Conservation (phyloP, 1,139 yeast genomes). For the Zhuliangozyma blackwelliae region DNA sequence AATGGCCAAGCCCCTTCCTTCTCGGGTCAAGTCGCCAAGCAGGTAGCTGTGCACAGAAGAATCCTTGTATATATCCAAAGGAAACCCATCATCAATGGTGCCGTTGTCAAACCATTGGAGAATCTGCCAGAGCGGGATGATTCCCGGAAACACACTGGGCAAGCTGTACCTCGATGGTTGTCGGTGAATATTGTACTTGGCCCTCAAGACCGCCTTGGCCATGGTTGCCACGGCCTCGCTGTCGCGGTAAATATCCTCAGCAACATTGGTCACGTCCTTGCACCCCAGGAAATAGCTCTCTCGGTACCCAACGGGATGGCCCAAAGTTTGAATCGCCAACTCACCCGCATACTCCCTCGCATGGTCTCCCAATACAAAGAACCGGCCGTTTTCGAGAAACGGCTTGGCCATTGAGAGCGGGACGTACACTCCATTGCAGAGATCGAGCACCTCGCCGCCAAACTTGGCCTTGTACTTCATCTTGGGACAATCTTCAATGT, state of each 20-base stretch:
- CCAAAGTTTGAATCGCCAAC: constrained; percentile 15
- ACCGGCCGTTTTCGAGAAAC: constrained; percentile 33
- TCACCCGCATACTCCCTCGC: constrained; percentile 10
- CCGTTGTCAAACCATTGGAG: constrained; percentile 20
- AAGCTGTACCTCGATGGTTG: constrained; percentile 11
- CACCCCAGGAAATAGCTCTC: constrained; percentile 9
- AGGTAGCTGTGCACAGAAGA: constrained; percentile 11
- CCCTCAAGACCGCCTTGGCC: constrained; percentile 17
- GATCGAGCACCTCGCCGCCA: constrained; percentile 68
- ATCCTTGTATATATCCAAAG: constrained; percentile 14
- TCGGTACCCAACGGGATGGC: constrained; percentile 13
- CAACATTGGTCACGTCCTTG: constrained; percentile 22
- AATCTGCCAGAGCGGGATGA: constrained; percentile 47
- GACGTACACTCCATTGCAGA: constrained; percentile 42
- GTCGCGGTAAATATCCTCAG: constrained; percentile 32
- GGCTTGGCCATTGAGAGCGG: constrained; percentile 34
- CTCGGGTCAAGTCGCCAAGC: constrained; percentile 16
- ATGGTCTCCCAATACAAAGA: constrained; percentile 33
- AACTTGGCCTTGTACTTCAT: constrained; percentile 80
- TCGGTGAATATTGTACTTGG: constrained; percentile 4
- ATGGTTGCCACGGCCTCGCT: constrained; percentile 16
- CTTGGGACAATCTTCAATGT: constrained; percentile 72
- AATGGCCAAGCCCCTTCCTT: constrained; percentile 25
- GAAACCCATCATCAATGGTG: constrained; percentile 14
- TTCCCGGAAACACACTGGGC: constrained; percentile 50